These are phyloP conservation scores for Millerozyma miso DNA, from an alignment of 805 yeast species.

Conservation along the genomic window DNA sequence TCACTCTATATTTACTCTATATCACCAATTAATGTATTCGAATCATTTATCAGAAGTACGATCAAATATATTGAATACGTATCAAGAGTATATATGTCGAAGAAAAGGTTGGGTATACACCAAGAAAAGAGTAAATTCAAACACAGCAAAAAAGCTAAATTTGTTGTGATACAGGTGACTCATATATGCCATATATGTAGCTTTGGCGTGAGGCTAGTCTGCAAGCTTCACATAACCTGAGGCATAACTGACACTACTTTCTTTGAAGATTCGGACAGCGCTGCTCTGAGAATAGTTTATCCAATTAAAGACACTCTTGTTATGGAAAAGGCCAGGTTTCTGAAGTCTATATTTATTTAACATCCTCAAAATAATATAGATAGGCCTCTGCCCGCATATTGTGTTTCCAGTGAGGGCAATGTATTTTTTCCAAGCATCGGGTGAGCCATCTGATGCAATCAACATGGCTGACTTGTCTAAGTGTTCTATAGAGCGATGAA, in stretches of 20 bases:
- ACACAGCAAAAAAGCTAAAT: too few relatives aligned
- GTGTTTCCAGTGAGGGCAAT: slow-evolving; percentile 75
- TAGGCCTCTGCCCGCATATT: slow-evolving; percentile 87
- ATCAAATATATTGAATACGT: too few relatives aligned
- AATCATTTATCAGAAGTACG: too few relatives aligned
- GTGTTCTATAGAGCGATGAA: slow-evolving; percentile 67
- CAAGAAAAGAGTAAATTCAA: too few relatives aligned
- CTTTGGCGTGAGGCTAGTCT: too few relatives aligned
- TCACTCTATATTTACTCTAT: too few relatives aligned
- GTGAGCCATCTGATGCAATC: slow-evolving; percentile 51
- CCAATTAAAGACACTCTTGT: slow-evolving; percentile 51
- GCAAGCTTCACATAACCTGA: slow-evolving; percentile 52
- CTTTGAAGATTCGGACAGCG: slow-evolving; percentile 40
- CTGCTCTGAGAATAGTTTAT: slow-evolving; percentile 78
- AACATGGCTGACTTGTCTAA: slow-evolving; percentile 73
- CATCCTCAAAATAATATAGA: slow-evolving; percentile 56
- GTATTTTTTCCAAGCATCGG: slow-evolving; percentile 61
- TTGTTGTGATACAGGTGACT: too few relatives aligned
- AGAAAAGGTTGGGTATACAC: too few relatives aligned
- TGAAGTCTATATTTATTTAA: slow-evolving; percentile 35
- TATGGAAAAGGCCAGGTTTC: slow-evolving; percentile 1
- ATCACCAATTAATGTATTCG: too few relatives aligned
- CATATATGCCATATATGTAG: too few relatives aligned
- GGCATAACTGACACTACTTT: slow-evolving; percentile 90
- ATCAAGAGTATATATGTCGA: too few relatives aligned